Evolutionary conservation across 345 rosid genomes (phyloP), one percentile per base, ranked within the genome.

Genomic region (Corchorus olitorius): DNA sequence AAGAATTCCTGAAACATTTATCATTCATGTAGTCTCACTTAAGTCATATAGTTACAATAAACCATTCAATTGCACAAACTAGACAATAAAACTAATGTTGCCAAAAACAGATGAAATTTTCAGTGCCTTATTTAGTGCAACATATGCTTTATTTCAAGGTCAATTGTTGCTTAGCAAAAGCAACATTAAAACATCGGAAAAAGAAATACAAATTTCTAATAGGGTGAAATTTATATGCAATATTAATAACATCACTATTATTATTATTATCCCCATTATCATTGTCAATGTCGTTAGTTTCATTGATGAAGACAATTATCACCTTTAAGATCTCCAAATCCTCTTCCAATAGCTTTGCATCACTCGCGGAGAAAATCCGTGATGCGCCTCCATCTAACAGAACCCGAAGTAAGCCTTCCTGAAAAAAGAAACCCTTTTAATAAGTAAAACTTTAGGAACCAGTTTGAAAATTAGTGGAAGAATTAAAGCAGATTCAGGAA

Each of bases 341-440:
- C 81, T 96, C 98, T 81, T 89, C 95, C 65, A 96, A 75, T 68
- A 90, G 82, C 83, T 89, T 92, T 68, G 92, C 92, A 87, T 96
- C 98, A 17, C 81, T 78, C 52, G 92, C 87, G 70, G 35, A 74
- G 84, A 93, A 96, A 74, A 86, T 83, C 62, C 99, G 93, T 10
- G 81, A 77, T 1, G 95, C 78, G 60, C 99, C 99, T 73, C 99
- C 99, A 78, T 96, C 93, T 80, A 96, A 73, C 74, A 96, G 60
- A 75, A 93, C 97, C 19, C 99, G 97, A 53, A 96, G 85, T 63
- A 93, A 86, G 37, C 97, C 99, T 74, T 93, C 97, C 99, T 96
- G 86, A 62, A 54, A 85, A 65, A 76, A 76, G 35, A 71, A 70
- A 52, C 48, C 65, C 33, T 69, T 71, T 37, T 2, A 14, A 17